phyloP scores from a whole-genome alignment of 768 basidiomycete genomes.

The Leccinum rimulosum region DNA sequence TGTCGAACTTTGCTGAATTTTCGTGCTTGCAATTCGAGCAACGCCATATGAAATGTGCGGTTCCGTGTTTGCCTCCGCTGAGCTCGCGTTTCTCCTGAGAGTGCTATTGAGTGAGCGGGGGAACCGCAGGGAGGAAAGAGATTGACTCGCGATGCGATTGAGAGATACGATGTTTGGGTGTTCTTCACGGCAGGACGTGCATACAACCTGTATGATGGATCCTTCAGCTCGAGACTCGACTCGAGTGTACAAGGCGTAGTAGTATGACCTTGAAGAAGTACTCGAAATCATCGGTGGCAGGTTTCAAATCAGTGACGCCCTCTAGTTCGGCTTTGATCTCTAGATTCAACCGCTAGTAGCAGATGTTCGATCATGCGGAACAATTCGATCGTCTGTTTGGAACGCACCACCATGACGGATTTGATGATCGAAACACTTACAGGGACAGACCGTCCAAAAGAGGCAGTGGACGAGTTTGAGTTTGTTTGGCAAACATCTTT shows the following conservation, averaged over 20 bases:
- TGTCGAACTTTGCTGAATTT: slow-evolving; percentile 77
- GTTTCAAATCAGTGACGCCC: slow-evolving; percentile 68
- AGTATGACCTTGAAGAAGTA: slow-evolving; percentile 70
- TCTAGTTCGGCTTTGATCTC: slow-evolving; percentile 81
- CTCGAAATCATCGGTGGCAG: slow-evolving; percentile 67
- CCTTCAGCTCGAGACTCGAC: not conserved
- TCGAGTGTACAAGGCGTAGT: not conserved
- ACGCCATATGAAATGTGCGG: slow-evolving; percentile 79
- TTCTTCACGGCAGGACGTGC: slow-evolving; percentile 73
- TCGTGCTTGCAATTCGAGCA: slow-evolving; percentile 79
- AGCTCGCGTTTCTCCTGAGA: slow-evolving; percentile 63
- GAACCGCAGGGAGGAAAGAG: not conserved
- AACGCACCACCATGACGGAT: slow-evolving; percentile 51
- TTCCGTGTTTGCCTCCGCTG: slow-evolving; percentile 63
- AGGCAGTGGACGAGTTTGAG: slow-evolving; percentile 16
- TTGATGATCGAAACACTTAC: not conserved
- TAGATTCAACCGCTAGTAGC: slow-evolving; percentile 50
- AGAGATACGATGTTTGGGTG: slow-evolving; percentile 72
- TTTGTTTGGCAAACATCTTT: slow-evolving; percentile 22
- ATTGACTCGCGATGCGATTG: slow-evolving; percentile 57
- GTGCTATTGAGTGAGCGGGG: slow-evolving; percentile 3
- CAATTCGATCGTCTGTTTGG: not conserved
- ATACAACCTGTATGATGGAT: slow-evolving; percentile 54
- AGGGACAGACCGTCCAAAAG: too few relatives aligned
- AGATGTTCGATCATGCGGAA: not conserved